Conservation (phyloP, 2,329 filamentous ascomycete genomes). For the Monosporascus sp. region DNA sequence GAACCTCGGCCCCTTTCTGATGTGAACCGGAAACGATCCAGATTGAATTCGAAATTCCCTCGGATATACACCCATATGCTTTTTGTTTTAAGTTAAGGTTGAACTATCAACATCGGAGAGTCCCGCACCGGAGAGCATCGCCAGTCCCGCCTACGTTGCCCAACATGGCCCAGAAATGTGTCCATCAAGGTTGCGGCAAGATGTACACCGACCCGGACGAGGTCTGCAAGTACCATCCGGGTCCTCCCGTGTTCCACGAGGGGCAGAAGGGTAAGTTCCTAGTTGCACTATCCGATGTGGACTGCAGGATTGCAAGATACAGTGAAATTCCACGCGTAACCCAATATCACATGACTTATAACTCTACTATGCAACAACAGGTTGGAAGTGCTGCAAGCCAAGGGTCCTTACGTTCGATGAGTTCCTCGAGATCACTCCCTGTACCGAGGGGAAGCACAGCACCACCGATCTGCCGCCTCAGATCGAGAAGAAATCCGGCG, state of each 20-base stretch:
- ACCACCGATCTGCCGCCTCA: slow-evolving; percentile 68
- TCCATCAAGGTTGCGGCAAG: slow-evolving; percentile 95
- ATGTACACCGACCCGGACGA: slow-evolving; percentile 75
- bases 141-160: background rate
- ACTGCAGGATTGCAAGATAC: no score
- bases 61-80: no score
- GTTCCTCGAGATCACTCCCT: slow-evolving; percentile 88
- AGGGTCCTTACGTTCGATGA: slow-evolving; percentile 97
- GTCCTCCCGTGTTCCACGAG: slow-evolving; percentile 92
- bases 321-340: background rate
- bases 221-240: slow-evolving; percentile 86
- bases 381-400: slow-evolving; percentile 98
- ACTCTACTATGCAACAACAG: slow-evolving; percentile 38
- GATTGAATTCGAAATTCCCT: no score
- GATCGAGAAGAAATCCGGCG: slow-evolving; percentile 53
- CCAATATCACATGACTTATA: slow-evolving; percentile 3
- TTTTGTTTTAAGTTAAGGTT: no score
- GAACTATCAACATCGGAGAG: no score
- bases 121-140: no score
- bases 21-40: no score
- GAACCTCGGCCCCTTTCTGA: no score
- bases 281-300: background rate
- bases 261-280: slow-evolving; percentile 81
- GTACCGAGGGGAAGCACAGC: slow-evolving; percentile 88
- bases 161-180: slow-evolving; percentile 75